Evolutionary conservation across 352 stramenopile species (phyloP).

Genomic region (Thalassiosira oceanica): DNA sequence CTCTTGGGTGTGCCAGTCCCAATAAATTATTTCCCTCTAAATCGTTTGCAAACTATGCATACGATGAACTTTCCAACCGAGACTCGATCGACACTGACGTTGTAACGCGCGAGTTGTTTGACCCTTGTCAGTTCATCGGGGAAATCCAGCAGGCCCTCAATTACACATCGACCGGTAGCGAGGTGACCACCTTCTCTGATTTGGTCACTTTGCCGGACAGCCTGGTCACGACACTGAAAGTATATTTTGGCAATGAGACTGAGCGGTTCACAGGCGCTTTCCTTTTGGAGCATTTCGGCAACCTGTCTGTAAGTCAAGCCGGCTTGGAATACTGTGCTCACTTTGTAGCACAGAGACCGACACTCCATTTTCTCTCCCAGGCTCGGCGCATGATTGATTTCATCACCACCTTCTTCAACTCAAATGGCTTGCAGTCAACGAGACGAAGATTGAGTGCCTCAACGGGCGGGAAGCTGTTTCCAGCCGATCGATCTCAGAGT

Average conservation of each 20-base stretch:
- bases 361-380: too few species aligned
- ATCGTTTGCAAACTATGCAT: constrained; percentile 3
- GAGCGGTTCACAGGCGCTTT: constrained; percentile 20
- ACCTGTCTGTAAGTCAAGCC: constrained; percentile 13
- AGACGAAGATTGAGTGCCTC: too few species aligned
- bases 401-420: too few species aligned
- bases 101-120: constrained; percentile 10
- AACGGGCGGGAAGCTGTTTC: too few species aligned
- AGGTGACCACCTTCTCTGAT: constrained; percentile 2
- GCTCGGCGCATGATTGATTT: too few species aligned
- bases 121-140: constrained; percentile 3
- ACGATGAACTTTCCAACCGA: constrained; percentile 1
- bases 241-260: constrained; percentile 9
- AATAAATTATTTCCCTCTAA: background rate
- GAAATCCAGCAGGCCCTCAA: constrained; percentile 8
- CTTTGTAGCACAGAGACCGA: too few species aligned
- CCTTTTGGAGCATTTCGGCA: constrained; percentile 26
- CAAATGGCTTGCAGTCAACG: too few species aligned
- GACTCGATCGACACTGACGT: too few species aligned
- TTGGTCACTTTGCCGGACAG: constrained; percentile 14
- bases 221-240: constrained; percentile 4
- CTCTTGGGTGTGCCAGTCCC: background rate
- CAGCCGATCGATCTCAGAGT: constrained; percentile 1
- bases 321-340: too few species aligned
- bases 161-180: background rate